Evolutionary conservation across 2,329 filamentous ascomycete genomes (phyloP), one percentile per base, ranked within the genome.

Genomic region (Fusarium sp.): DNA sequence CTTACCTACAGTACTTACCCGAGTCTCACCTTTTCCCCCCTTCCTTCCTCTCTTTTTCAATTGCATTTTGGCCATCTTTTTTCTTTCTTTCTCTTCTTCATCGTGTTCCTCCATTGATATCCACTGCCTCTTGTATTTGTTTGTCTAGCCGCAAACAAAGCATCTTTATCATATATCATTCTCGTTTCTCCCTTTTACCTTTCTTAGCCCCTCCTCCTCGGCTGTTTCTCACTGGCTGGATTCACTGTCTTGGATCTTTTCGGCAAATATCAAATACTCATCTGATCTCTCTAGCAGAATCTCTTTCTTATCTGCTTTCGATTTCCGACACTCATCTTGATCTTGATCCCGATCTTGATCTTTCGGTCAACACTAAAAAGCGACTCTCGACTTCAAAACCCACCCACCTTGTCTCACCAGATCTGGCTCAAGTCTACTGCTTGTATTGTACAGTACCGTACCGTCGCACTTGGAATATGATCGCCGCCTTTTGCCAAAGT

Each of bases 251-350:
- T 56, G 53, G 49, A 56, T 59, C 52, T 49, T 48, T 64, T 63
- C 58, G 58, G 67, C 46, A 70, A 65, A 68, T 68, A 70, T 71
- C 54, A 63, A 70, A 48, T 46, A 65, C 67, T 71, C 67, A 68
- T 70, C 63, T 68, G 67, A 70, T 68, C 67, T 68, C 63, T 68
- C 42, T 39, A 56, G 46, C 44, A 62, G 41, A 41, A 19, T 43
- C 58, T 53, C 55, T 44, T 30, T 63, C 60, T 62, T 61, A 58
- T 64, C 62, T 67, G 28, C 42, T 43, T 62, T 39, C 26, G 37
- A 62, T 62, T 58, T 63, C 43, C 30, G 21, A 39, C 42, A 23
- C 21, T 39, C 43, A 58, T 49, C 25, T 66, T 41, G 39, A 53
- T 62, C 50, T 58, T 28, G 31, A 60, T 28, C 26, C 12, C 4